These are phyloP conservation scores for Rhododendron mucronatum DNA, from an alignment of 148 eudicot genomes.

Conservation along the genomic window DNA sequence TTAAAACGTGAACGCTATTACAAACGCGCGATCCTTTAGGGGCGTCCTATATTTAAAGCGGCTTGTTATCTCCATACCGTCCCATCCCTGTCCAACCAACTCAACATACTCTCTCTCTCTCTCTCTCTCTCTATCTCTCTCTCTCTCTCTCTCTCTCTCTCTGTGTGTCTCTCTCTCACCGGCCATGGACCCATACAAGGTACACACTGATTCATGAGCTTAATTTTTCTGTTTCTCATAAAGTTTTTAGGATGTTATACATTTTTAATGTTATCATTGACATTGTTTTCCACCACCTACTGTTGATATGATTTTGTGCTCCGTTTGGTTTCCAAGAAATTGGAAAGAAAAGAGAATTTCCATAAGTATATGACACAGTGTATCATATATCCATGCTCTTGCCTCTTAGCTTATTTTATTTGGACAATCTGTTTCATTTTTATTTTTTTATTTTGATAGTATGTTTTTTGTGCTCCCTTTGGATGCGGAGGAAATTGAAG, in stretches of 20 bases:
- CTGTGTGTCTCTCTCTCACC: no score
- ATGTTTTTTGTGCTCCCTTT: not conserved
- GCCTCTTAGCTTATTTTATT: no score
- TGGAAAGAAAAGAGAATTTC: not conserved
- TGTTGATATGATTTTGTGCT: not conserved
- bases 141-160: not conserved
- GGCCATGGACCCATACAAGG: constrained; percentile 77
- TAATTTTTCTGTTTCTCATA: no score
- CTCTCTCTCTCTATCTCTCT: constrained; percentile 19
- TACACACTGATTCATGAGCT: not conserved
- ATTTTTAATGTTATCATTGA: not conserved
- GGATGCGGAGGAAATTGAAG: not conserved
- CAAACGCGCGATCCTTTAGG: no score
- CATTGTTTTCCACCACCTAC: not conserved
- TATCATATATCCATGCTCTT: no score
- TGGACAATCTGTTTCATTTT: no score
- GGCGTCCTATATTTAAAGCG: no score
- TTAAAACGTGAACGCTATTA: no score
- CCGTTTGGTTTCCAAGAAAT: not conserved
- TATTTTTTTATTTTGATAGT: not conserved
- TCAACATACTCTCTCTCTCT: not conserved
- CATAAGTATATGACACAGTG: not conserved
- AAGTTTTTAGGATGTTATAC: not conserved
- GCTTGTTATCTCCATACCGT: no score
- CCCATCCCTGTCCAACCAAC: no score